A percentile compares a stretch with the other conserved stretches of the same genome.
These are phyloP conservation scores for Litsea cubeba DNA, from an alignment of 164 flowering plant species.

Conservation along the genomic window DNA sequence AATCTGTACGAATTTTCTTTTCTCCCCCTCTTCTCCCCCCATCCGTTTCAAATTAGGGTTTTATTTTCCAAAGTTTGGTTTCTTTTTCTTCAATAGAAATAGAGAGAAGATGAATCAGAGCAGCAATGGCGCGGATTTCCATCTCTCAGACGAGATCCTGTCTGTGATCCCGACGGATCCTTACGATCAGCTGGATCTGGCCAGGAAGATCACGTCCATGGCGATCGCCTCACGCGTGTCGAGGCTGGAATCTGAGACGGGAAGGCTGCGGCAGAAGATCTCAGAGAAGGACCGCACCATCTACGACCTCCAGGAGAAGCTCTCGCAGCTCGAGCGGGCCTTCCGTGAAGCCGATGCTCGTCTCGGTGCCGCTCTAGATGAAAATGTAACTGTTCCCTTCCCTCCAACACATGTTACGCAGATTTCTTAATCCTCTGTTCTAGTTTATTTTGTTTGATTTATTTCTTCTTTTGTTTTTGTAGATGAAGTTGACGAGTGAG, in stretches of 20 bases:
- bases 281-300: conserved; percentile 61
- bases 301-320: conserved; percentile 55
- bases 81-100: neutral
- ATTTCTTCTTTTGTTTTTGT: conserved; percentile 13
- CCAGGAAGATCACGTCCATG: conserved; percentile 89
- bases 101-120: neutral
- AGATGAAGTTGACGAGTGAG: conserved; percentile 67
- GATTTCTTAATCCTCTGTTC: neutral
- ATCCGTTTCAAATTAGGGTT: too few species aligned
- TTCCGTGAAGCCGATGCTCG: conserved; percentile 45
- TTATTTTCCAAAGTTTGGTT: too few species aligned
- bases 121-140: conserved; percentile 42
- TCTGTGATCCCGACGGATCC: conserved; percentile 89
- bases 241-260: conserved; percentile 66
- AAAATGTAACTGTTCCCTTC: conserved; percentile 45
- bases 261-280: conserved; percentile 43
- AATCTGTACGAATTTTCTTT: neutral
- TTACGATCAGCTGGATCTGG: conserved; percentile 89
- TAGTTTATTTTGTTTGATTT: neutral
- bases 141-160: conserved; percentile 65
- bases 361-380: conserved; percentile 44
- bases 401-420: too few species aligned
- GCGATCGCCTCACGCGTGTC: conserved; percentile 92
- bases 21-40: neutral
- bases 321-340: conserved; percentile 31